phyloP scores from a whole-genome alignment of 805 yeast genomes.

The Monosporozyma servazzii region DNA sequence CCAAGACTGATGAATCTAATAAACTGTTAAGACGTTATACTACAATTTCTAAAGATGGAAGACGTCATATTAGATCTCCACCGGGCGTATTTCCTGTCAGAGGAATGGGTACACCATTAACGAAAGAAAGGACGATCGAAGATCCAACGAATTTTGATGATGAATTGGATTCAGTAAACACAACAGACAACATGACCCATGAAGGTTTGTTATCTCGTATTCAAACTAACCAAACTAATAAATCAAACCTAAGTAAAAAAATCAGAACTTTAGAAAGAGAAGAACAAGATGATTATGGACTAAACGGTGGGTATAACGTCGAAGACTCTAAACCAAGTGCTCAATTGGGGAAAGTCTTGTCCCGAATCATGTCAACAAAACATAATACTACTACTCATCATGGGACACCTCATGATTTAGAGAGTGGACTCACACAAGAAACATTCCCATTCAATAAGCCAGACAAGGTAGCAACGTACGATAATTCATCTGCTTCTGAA shows the following conservation, averaged over 20 bases:
- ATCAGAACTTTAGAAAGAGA: conserved; percentile 14
- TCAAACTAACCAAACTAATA: background rate
- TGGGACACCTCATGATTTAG: conserved; percentile 3
- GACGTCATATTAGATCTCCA: conserved; percentile 41
- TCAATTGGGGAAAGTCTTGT: conserved; percentile 26
- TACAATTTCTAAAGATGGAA: conserved; percentile 3
- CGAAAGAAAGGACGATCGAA: conserved; percentile 51
- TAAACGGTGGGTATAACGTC: conserved; percentile 26
- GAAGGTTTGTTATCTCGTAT: background rate
- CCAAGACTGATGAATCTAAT: background rate
- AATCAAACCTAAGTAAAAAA: conserved; percentile 4
- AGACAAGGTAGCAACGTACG: background rate
- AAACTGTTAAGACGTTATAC: background rate
- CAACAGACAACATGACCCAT: background rate
- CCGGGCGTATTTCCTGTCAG: conserved; percentile 71
- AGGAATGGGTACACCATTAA: conserved; percentile 64
- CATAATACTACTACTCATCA: conserved; percentile 2
- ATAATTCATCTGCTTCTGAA: background rate
- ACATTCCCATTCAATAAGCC: conserved; percentile 14
- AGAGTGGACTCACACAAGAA: conserved; percentile 18
- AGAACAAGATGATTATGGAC: conserved; percentile 24
- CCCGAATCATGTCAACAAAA: conserved; percentile 11
- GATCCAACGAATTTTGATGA: conserved; percentile 16
- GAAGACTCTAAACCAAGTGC: conserved; percentile 30
- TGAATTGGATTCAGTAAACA: background rate